Conservation (phyloP, 225 moss, liverwort and hornwort species). For the Ulota crispa region DNA sequence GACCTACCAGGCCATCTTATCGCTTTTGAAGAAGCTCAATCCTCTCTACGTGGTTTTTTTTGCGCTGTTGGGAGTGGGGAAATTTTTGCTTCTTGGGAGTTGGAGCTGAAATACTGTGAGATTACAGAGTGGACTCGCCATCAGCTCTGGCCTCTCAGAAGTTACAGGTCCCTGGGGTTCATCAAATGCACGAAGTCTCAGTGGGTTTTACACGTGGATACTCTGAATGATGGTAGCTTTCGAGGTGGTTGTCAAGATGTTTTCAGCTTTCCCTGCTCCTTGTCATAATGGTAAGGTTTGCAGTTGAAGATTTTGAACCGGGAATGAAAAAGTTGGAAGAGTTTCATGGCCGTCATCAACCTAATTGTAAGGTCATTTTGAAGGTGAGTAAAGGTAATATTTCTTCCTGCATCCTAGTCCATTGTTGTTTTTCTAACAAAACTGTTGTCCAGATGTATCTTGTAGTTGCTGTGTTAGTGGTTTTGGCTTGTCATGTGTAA, state of each 20-base stretch:
- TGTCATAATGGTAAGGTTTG: constrained; percentile 17
- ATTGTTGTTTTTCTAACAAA: background rate
- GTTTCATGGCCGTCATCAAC: constrained; percentile 20
- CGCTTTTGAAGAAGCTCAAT: constrained; percentile 32
- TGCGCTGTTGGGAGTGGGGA: constrained; percentile 21
- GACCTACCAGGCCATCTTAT: constrained; percentile 16
- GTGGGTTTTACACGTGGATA: constrained; percentile 17
- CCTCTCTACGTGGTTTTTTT: constrained; percentile 12
- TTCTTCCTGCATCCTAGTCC: background rate
- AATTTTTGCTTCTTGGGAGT: constrained; percentile 22
- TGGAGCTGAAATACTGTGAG: constrained; percentile 25
- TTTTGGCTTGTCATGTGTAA: background rate
- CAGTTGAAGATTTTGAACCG: constrained; percentile 16
- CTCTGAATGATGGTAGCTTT: constrained; percentile 11
- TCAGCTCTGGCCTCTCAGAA: constrained; percentile 11
- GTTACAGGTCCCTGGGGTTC: background rate
- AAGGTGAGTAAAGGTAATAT: constrained; percentile 19
- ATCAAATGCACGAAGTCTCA: constrained; percentile 11
- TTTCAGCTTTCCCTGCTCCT: constrained; percentile 9
- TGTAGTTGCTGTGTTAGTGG: background rate
- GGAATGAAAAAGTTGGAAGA: background rate
- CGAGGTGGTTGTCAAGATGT: constrained; percentile 18
- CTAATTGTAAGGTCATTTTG: background rate
- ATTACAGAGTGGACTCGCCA: constrained; percentile 21
- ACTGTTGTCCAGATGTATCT: background rate